Conservation (phyloP, 495 filamentous ascomycete genomes). For the Podospora conica region DNA sequence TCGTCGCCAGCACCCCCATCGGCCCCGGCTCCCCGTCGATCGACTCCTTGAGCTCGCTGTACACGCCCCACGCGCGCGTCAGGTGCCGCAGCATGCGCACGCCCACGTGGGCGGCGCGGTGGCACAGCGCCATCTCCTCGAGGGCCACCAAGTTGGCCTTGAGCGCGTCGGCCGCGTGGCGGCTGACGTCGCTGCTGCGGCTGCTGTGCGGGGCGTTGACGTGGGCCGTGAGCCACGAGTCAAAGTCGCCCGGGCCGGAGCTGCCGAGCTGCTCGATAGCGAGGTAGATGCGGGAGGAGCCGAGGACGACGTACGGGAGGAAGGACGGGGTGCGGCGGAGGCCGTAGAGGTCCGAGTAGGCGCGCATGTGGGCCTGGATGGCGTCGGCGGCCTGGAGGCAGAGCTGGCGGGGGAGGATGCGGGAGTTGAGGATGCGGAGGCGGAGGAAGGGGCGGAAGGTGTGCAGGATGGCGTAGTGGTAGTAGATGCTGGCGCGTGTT, state of each 20-base stretch:
- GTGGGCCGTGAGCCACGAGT: constrained; percentile 2
- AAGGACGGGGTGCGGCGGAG: constrained; percentile 51
- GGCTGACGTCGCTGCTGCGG: constrained; percentile 20
- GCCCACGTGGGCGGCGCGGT: constrained; percentile 50
- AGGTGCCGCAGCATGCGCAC: constrained; percentile 51
- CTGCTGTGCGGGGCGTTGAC: constrained; percentile 4
- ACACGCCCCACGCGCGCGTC: constrained; percentile 49
- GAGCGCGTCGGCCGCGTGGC: constrained; percentile 30
- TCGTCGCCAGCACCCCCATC: constrained; percentile 10
- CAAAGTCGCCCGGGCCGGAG: constrained; percentile 4
- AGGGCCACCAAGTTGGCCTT: constrained; percentile 44
- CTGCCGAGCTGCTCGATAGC: constrained; percentile 32
- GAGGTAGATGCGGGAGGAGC: constrained; percentile 52
- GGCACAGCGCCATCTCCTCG: constrained; percentile 50
- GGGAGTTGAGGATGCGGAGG: constrained; percentile 49
- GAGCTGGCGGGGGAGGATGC: constrained; percentile 54
- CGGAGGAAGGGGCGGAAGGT: constrained; percentile 62
- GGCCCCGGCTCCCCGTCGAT: not conserved
- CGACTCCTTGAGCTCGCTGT: constrained; percentile 33
- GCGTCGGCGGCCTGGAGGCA: constrained; percentile 56
- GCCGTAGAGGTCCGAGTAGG: constrained; percentile 53
- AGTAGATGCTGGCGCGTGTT: constrained; percentile 50
- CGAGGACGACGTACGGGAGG: constrained; percentile 54
- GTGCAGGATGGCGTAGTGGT: constrained; percentile 55
- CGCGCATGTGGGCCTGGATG: constrained; percentile 49